Percentiles rank a stretch among this genome's conserved stretches.
Evolutionary conservation across 2,329 filamentous ascomycete genomes (phyloP).

Genomic region (Aspergillus latus): DNA sequence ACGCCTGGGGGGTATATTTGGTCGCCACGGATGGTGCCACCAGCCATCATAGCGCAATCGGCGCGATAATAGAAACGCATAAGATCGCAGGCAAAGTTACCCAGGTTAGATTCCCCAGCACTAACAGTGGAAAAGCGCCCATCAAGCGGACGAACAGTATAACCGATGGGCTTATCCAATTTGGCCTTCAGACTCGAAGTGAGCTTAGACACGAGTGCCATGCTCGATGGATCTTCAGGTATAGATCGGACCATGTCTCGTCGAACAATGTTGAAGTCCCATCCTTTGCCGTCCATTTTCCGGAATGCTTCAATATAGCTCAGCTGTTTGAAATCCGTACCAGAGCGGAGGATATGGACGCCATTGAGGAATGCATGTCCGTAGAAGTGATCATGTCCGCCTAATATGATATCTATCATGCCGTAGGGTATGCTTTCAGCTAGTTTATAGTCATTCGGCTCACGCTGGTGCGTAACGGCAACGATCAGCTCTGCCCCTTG

Average conservation of each 20-base stretch:
- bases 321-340: conserved; percentile 88
- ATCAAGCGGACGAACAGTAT: conserved; percentile 78
- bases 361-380: conserved; percentile 73
- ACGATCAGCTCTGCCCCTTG: conserved; percentile 81
- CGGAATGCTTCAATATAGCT: conserved; percentile 80
- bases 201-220: conserved; percentile 64
- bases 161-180: conserved; percentile 78
- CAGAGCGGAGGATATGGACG: conserved; percentile 80
- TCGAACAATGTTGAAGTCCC: conserved; percentile 76
- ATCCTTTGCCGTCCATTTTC: conserved; percentile 54
- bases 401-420: conserved; percentile 79
- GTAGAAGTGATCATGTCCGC: conserved; percentile 90
- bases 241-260: conserved; percentile 72
- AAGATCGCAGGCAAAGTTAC: conserved; percentile 88
- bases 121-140: conserved; percentile 83
- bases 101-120: conserved; percentile 74
- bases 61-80: conserved; percentile 81
- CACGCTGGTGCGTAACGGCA: conserved; percentile 79
- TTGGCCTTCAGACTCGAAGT: conserved; percentile 73
- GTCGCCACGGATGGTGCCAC: conserved; percentile 82
- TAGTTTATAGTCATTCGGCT: conserved; percentile 86
- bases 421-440: conserved; percentile 69
- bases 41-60: conserved; percentile 81
- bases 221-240: conserved; percentile 60
- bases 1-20: conserved; percentile 83